Percentiles rank a stretch among this genome's conserved stretches.
Conservation (phyloP, 108 stramenopile genomes). For the Nitzschia inconspicua region DNA sequence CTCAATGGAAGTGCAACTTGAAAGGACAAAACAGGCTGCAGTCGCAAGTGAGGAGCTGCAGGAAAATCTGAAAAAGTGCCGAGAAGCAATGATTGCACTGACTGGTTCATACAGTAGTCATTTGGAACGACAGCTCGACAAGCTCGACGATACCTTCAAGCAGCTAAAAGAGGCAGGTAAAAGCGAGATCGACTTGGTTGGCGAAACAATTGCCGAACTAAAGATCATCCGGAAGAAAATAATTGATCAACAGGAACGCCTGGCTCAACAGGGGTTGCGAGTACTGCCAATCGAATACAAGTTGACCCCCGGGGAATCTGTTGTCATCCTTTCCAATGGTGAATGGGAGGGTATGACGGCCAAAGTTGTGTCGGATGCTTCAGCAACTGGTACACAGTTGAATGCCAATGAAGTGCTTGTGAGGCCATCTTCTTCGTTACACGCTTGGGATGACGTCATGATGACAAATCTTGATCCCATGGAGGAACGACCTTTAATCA, state of each 20-base stretch:
- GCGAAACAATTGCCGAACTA: constrained; percentile 56
- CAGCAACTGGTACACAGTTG: neutral
- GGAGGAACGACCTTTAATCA: constrained; percentile 16
- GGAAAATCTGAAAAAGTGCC: constrained; percentile 28
- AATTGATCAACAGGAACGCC: constrained; percentile 42
- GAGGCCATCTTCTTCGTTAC: constrained; percentile 9
- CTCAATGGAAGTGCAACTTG: constrained; percentile 51
- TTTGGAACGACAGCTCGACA: constrained; percentile 41
- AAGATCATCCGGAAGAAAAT: constrained; percentile 43
- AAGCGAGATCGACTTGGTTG: constrained; percentile 49
- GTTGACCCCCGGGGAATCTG: constrained; percentile 51
- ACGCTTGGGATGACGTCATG: constrained; percentile 12
- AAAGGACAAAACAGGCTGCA: constrained; percentile 16
- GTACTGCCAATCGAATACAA: constrained; percentile 34
- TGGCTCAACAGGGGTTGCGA: constrained; percentile 59
- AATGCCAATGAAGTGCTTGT: constrained; percentile 34
- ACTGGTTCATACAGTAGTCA: constrained; percentile 54
- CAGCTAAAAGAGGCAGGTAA: constrained; percentile 21
- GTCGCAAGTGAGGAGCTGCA: constrained; percentile 22
- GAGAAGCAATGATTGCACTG: constrained; percentile 51
- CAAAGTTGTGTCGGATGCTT: constrained; percentile 43
- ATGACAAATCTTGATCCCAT: constrained; percentile 12
- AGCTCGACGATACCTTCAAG: constrained; percentile 41
- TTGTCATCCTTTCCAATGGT: constrained; percentile 51
- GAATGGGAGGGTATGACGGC: constrained; percentile 62